Conservation (phyloP, 306 rosid genomes). For the Corylus americana region DNA sequence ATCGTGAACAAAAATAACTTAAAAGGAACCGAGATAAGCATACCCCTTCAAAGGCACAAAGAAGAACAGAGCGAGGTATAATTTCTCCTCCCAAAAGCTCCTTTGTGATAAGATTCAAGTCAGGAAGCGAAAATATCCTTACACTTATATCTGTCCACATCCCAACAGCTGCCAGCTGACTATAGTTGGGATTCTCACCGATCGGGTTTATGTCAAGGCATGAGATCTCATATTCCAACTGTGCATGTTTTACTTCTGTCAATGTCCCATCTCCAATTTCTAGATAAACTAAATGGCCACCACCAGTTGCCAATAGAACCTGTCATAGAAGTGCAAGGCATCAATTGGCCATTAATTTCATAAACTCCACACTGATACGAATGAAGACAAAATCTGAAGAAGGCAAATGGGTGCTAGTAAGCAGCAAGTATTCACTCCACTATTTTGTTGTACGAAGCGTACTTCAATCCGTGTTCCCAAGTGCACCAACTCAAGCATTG, state of each 20-base stretch:
- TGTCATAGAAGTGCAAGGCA: constrained; percentile 39
- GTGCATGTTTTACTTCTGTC: constrained; percentile 60
- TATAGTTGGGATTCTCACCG: constrained; percentile 72
- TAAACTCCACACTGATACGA: not conserved
- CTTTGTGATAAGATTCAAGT: constrained; percentile 79
- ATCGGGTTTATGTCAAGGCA: constrained; percentile 97
- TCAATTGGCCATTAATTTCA: not conserved
- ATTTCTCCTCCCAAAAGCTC: constrained; percentile 97
- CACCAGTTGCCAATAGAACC: constrained; percentile 98
- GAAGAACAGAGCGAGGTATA: constrained; percentile 98
- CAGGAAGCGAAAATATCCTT: constrained; percentile 84
- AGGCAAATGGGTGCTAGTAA: not conserved
- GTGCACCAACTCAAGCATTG: not conserved
- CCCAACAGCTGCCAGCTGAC: constrained; percentile 94
- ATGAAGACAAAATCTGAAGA: not conserved
- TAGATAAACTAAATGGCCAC: constrained; percentile 82
- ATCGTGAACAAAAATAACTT: not conserved
- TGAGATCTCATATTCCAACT: constrained; percentile 88
- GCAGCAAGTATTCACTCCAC: not conserved
- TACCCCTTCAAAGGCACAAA: constrained; percentile 99
- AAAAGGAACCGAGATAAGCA: constrained; percentile 13
- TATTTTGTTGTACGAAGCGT: not conserved
- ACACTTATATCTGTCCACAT: constrained; percentile 99
- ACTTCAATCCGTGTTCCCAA: not conserved
- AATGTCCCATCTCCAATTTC: constrained; percentile 84